These are phyloP conservation scores for Penicillium sclerotiorum DNA, from an alignment of 2,329 filamentous ascomycete genomes.

Conservation along the genomic window DNA sequence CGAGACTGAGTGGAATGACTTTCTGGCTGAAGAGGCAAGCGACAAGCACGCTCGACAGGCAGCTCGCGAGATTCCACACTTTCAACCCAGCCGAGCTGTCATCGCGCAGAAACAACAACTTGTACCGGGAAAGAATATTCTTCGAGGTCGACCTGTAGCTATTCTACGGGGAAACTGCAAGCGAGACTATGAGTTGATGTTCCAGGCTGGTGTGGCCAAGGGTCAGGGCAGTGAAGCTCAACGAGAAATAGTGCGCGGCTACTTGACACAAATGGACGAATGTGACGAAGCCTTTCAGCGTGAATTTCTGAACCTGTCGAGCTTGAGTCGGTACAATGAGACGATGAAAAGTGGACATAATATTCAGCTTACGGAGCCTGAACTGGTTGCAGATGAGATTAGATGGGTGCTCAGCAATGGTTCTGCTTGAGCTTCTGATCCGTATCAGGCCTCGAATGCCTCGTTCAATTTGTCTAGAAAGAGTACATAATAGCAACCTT, in stretches of 20 bases:
- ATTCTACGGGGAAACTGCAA: slow-evolving; percentile 4
- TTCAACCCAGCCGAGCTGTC: not conserved
- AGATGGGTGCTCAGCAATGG: slow-evolving; percentile 8
- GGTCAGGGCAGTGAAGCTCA: slow-evolving; percentile 3
- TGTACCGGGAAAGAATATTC: not conserved
- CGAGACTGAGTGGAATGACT: slow-evolving; percentile 1
- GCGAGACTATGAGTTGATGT: slow-evolving; percentile 1
- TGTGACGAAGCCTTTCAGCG: slow-evolving; percentile 3
- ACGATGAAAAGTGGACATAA: slow-evolving; percentile 9
- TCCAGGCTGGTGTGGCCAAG: slow-evolving; percentile 1
- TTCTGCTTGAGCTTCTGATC: too few species aligned
- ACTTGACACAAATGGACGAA: not conserved
- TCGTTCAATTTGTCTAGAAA: too few species aligned
- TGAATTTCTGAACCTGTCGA: slow-evolving; percentile 6
- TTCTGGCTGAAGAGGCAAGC: slow-evolving; percentile 4
- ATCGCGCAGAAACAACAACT: slow-evolving; percentile 2
- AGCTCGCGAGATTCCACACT: slow-evolving; percentile 9
- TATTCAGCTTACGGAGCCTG: slow-evolving; percentile 8
- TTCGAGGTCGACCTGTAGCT: not conserved
- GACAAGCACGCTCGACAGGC: slow-evolving; percentile 1
- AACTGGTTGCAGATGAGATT: slow-evolving; percentile 3
- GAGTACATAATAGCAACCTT: too few species aligned
- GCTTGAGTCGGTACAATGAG: not conserved
- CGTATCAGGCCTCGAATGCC: too few species aligned
- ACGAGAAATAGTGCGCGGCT: not conserved